phyloP scores from a whole-genome alignment of 495 filamentous ascomycete species.

The Monascus purpureus region DNA sequence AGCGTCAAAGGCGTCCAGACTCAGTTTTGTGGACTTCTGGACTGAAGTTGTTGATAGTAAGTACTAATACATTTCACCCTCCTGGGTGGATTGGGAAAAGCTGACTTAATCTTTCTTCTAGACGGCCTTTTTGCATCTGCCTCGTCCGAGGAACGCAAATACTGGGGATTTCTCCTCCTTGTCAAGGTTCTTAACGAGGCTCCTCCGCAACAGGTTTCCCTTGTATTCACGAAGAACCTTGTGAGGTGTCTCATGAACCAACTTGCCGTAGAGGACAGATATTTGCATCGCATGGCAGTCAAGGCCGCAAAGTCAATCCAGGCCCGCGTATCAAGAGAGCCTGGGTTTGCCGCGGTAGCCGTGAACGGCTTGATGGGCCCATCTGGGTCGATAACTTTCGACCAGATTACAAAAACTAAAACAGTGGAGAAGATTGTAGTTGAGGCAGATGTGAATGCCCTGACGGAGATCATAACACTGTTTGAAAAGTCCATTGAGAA shows the following conservation, averaged over 20 bases:
- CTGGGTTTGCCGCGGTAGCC: slow-evolving; percentile 42
- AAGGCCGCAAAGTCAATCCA: slow-evolving; percentile 58
- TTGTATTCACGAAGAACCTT: slow-evolving; percentile 68
- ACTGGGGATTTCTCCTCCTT: slow-evolving; percentile 80
- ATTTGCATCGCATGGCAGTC: slow-evolving; percentile 66
- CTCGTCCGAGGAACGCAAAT: slow-evolving; percentile 77
- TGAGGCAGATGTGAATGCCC: slow-evolving; percentile 37
- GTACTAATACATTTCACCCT: slow-evolving; percentile 19
- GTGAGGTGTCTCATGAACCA: slow-evolving; percentile 80
- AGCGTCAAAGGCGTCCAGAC: slow-evolving; percentile 19
- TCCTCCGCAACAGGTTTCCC: slow-evolving; percentile 28
- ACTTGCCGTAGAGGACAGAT: slow-evolving; percentile 66
- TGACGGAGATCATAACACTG: slow-evolving; percentile 26
- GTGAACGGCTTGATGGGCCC: slow-evolving; percentile 52
- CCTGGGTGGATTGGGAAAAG: too few species aligned
- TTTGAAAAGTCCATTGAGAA: slow-evolving; percentile 25
- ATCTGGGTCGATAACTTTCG: slow-evolving; percentile 63
- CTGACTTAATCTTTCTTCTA: slow-evolving; percentile 21
- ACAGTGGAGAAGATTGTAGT: slow-evolving; percentile 65
- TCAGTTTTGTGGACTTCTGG: slow-evolving; percentile 69
- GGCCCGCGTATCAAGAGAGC: slow-evolving; percentile 47
- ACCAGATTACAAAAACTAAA: slow-evolving; percentile 77
- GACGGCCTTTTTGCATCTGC: slow-evolving; percentile 68
- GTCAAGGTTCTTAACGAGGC: slow-evolving; percentile 48
- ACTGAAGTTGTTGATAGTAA: slow-evolving; percentile 73